A percentile compares a stretch with the other conserved stretches of the same genome.
These are phyloP conservation scores for Aspergillus mulundensis DNA, from an alignment of 495 filamentous ascomycete genomes.

Conservation along the genomic window DNA sequence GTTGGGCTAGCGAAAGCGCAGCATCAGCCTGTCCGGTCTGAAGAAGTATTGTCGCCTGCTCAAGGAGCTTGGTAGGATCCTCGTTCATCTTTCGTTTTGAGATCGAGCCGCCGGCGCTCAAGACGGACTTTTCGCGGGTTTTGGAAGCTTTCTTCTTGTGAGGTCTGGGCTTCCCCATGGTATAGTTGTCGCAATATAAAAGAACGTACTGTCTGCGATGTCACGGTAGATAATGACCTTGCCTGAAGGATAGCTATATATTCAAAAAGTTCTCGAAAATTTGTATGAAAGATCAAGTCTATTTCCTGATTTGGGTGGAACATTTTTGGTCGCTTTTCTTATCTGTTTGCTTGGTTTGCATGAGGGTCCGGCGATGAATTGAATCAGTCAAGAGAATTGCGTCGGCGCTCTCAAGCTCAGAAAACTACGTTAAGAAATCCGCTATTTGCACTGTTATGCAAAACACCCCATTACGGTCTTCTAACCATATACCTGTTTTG, in stretches of 20 bases:
- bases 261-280: not conserved
- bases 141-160: slow-evolving; percentile 46
- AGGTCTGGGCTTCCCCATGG: slow-evolving; percentile 46
- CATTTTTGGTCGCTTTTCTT: slow-evolving; percentile 31
- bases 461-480: not conserved
- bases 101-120: slow-evolving; percentile 41
- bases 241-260: not conserved
- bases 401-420: not conserved
- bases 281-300: not conserved
- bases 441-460: not conserved
- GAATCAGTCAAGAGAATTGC: not conserved
- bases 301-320: slow-evolving; percentile 19
- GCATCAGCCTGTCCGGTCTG: slow-evolving; percentile 66
- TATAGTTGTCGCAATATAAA: not conserved
- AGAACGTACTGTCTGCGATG: slow-evolving; percentile 2
- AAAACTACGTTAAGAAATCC: not conserved
- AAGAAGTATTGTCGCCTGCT: slow-evolving; percentile 63
- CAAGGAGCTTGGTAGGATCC: slow-evolving; percentile 54
- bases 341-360: slow-evolving; percentile 49
- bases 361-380: slow-evolving; percentile 34
- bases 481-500: not conserved
- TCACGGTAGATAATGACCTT: not conserved
- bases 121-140: slow-evolving; percentile 43
- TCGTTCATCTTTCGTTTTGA: slow-evolving; percentile 46
- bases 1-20: slow-evolving; percentile 61